These are phyloP conservation scores for Triangularia verruculosa DNA, from an alignment of 2,329 filamentous ascomycete species.

Conservation along the genomic window DNA sequence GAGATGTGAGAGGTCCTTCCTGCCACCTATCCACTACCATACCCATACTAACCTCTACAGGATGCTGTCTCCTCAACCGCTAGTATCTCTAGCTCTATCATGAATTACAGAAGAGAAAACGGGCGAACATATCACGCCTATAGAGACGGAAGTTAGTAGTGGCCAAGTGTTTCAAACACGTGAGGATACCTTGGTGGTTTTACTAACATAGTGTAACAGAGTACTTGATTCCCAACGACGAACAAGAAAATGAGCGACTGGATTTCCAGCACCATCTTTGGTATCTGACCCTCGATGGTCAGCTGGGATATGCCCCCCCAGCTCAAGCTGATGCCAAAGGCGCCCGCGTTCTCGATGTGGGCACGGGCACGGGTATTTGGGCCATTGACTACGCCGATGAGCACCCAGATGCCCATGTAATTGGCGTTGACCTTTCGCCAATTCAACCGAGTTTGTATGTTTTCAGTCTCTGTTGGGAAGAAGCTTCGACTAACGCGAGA, in stretches of 20 bases:
- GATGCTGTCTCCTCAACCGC: slow-evolving; percentile 4
- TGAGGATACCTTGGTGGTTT: background rate
- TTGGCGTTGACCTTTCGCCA: slow-evolving; percentile 33
- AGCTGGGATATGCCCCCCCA: slow-evolving; percentile 34
- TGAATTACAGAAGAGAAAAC: slow-evolving; percentile 14
- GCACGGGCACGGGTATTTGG: slow-evolving; percentile 45
- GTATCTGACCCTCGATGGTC: slow-evolving; percentile 30
- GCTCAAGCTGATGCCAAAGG: slow-evolving; percentile 16
- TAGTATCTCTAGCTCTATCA: slow-evolving; percentile 13
- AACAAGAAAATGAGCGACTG: slow-evolving; percentile 25
- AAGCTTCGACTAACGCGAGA: background rate
- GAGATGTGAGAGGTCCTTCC: background rate
- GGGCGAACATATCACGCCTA: slow-evolving; percentile 21
- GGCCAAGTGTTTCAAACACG: background rate
- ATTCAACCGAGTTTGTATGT: slow-evolving; percentile 32
- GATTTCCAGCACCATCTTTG: slow-evolving; percentile 34
- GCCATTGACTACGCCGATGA: slow-evolving; percentile 39
- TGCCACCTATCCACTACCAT: background rate
- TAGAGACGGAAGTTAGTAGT: slow-evolving; percentile 12
- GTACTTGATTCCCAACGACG: slow-evolving; percentile 15
- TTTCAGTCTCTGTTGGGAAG: background rate
- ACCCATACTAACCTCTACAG: background rate
- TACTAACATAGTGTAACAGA: background rate
- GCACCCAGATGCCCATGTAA: slow-evolving; percentile 29
- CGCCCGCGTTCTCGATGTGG: slow-evolving; percentile 40